Base-by-base conservation (phyloP, 352 stramenopile species). In the Globisporangium yorkense region DNA sequence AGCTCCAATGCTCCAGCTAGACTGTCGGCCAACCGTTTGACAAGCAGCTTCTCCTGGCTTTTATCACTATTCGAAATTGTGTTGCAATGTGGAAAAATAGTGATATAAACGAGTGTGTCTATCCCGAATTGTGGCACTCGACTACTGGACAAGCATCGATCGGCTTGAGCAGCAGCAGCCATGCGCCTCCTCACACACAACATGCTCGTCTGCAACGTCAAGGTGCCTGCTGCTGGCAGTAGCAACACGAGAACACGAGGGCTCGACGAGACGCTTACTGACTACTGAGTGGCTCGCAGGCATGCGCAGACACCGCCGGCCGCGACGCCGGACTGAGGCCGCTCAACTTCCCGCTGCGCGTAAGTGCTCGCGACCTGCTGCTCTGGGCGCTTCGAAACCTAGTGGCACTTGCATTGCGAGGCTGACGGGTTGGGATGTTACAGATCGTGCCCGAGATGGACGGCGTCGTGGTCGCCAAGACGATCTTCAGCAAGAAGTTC, bases 151-250 rank as follows among this genome's bases (percentile, higher is more conserved):
- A 10, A 21, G 13, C 41, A 35, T 5, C 29, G 31, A 44, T 44
- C 51, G n/a, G 44, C 18, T 33, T 18, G 5, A 9, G 20, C 44
- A 27, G 18, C 15, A 59, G 44, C 58, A 18, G 79, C 46, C 37
- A 94, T 94, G 84, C 77, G 84, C 40, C 80, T 94, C 51, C 66
- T 94, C 43, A 94, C 81, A 21, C 84, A 94, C 71, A 94, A 94
- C 66, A 94, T 94, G 84, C 77, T 94, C 62, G 64, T 92, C 48
- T 94, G 84, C 70, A 84, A 92, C 68, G 75, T 94, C 71, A 90
- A 90, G 74, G 74, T 88, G 56, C 37, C 7, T 21, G 18, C 15
- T 21, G 4, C n/a, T 21, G 15, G 18, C 40, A 21, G 27, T 7
- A 7, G 21, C 21, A 24, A 24, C 21, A 1, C 21, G 21, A 24